A percentile compares a stretch with the other conserved stretches of the same genome.
Evolutionary conservation across 345 rosid species (phyloP).

Genomic region (Eucalyptus sideroxylon): DNA sequence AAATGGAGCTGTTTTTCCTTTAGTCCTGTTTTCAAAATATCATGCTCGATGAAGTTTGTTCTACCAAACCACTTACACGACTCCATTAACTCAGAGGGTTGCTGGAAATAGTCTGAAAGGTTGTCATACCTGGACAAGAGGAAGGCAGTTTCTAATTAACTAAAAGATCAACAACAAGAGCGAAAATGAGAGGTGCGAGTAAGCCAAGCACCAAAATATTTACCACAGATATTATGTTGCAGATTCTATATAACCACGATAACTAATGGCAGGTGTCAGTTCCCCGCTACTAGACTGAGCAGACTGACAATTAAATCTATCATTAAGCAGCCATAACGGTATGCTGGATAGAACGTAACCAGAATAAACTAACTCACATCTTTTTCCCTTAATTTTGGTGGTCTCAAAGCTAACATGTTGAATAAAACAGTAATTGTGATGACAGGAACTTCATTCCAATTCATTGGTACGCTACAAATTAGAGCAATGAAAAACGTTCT

Average conservation of each 20-base stretch:
- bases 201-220: no score
- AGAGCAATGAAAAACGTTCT: neutral
- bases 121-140: no score
- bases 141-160: no score
- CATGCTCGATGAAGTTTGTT: no score
- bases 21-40: no score
- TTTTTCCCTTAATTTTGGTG: neutral
- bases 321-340: neutral
- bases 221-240: accelerated
- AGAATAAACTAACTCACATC: neutral
- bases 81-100: no score
- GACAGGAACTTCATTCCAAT: neutral
- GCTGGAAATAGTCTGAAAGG: no score
- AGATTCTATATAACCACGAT: no score
- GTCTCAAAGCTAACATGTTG: neutral
- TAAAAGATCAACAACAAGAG: accelerated
- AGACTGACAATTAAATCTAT: neutral
- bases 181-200: no score
- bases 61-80: no score
- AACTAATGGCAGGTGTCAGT: no score
- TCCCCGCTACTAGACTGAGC: neutral
- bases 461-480: neutral
- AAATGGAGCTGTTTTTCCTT: no score
- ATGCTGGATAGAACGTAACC: neutral
- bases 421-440: neutral